phyloP scores from a whole-genome alignment of 768 basidiomycete genomes.

The Pholiota microspora region DNA sequence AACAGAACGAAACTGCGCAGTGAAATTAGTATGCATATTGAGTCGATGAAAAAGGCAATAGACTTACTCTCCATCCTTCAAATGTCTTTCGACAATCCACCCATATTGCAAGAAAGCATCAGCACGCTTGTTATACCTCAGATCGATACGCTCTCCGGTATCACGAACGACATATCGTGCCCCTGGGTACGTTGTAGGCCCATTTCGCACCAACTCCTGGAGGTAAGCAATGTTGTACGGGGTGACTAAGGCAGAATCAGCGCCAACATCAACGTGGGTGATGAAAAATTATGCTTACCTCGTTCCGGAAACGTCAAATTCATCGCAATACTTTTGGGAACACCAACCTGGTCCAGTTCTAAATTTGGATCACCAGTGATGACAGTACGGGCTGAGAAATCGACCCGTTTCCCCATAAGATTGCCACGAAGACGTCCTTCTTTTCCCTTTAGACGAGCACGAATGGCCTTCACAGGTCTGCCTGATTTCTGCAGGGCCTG shows the following conservation, averaged over 20 bases:
- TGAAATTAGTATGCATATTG: constrained; percentile 3
- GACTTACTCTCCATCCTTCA: constrained; percentile 97
- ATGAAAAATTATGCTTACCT: constrained; percentile 46
- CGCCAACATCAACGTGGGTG: not conserved
- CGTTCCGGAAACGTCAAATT: constrained; percentile 96
- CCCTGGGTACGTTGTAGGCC: constrained; percentile 92
- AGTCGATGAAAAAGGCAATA: not conserved
- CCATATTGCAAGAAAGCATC: constrained; percentile 96
- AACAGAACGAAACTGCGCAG: constrained; percentile 78
- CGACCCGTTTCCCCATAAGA: constrained; percentile 99
- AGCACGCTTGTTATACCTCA: constrained; percentile 94
- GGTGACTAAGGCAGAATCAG: constrained; percentile 59
- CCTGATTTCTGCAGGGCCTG: constrained; percentile 98
- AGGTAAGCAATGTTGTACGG: constrained; percentile 95
- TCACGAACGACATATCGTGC: constrained; percentile 97
- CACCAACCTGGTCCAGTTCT: constrained; percentile 95
- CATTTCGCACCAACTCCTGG: constrained; percentile 93
- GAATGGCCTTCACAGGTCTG: constrained; percentile 96
- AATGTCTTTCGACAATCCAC: constrained; percentile 96
- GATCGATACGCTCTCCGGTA: constrained; percentile 94
- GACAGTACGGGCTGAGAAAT: constrained; percentile 98
- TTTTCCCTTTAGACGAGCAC: constrained; percentile 97
- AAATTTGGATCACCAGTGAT: constrained; percentile 99
- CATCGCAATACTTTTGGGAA: constrained; percentile 94
- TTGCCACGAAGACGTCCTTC: constrained; percentile 98